Evolutionary conservation across 1,139 yeast genomes (phyloP).

Genomic region (Candida sojae): DNA sequence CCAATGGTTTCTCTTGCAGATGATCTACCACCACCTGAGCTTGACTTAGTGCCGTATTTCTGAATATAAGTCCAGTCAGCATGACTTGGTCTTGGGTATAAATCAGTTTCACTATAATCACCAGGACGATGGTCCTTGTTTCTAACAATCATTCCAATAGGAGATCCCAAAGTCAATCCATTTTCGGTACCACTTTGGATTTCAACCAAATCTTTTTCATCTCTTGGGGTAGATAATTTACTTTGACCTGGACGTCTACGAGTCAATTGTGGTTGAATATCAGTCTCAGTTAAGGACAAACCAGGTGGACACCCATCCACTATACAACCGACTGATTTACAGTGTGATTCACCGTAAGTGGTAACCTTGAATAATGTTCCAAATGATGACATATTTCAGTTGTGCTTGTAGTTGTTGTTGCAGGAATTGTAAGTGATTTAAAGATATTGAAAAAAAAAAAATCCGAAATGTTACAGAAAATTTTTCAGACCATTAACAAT

Average conservation of each 20-base stretch:
- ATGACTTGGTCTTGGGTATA: slow-evolving; percentile 96
- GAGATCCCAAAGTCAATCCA: slow-evolving; percentile 91
- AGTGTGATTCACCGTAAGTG: slow-evolving; percentile 97
- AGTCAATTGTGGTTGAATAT: slow-evolving; percentile 92
- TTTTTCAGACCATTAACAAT: neutral
- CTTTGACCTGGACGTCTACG: slow-evolving; percentile 98
- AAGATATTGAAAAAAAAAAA: too few relatives aligned
- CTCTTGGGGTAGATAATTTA: slow-evolving; percentile 88
- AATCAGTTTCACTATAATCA: slow-evolving; percentile 92
- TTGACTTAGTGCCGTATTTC: slow-evolving; percentile 90
- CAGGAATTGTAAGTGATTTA: too few relatives aligned
- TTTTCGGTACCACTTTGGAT: slow-evolving; percentile 95
- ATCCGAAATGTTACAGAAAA: neutral
- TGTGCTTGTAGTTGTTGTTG: neutral
- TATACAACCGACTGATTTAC: slow-evolving; percentile 97
- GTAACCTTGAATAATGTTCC: slow-evolving; percentile 65
- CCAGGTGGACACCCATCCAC: slow-evolving; percentile 99
- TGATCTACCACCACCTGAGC: slow-evolving; percentile 97
- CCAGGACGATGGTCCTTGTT: slow-evolving; percentile 97
- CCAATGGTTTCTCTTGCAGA: slow-evolving; percentile 98
- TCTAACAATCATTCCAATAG: slow-evolving; percentile 88
- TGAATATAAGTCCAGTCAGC: slow-evolving; percentile 93
- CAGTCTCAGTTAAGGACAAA: slow-evolving; percentile 76
- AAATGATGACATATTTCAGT: slow-evolving; percentile 42
- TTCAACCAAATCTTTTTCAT: slow-evolving; percentile 89